Evolutionary conservation across 208 protist species (phyloP).

Genomic region (Kentomonas sorsogonicus): DNA sequence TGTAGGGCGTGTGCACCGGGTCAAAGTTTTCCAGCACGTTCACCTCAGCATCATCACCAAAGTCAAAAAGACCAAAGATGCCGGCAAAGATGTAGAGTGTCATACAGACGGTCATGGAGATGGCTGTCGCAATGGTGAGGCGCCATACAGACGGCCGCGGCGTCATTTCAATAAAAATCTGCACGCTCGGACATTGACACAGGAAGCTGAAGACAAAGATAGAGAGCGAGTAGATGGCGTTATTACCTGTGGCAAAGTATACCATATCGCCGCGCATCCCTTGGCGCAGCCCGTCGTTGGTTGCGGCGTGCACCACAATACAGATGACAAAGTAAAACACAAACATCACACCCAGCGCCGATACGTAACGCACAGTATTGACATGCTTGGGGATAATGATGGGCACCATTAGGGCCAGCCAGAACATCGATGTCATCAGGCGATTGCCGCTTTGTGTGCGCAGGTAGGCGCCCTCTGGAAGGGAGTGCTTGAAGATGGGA

Average conservation of each 20-base stretch:
- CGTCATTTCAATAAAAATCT: constrained; percentile 36
- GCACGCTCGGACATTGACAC: constrained; percentile 59
- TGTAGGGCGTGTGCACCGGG: constrained; percentile 39
- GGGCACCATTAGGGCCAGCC: constrained; percentile 68
- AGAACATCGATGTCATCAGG: constrained; percentile 27
- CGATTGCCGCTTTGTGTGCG: constrained; percentile 10
- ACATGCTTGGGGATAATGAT: constrained; percentile 60
- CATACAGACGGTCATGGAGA: constrained; percentile 48
- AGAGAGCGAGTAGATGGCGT: constrained; percentile 43
- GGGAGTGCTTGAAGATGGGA: constrained; percentile 20
- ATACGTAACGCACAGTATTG: constrained; percentile 71
- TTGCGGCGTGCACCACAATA: constrained; percentile 43
- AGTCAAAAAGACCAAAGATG: constrained; percentile 73
- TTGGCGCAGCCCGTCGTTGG: constrained; percentile 27
- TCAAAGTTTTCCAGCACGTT: constrained; percentile 47
- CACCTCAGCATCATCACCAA: constrained; percentile 29
- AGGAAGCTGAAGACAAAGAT: constrained; percentile 75
- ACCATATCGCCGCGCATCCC: constrained; percentile 22
- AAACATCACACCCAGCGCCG: constrained; percentile 44
- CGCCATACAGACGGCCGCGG: constrained; percentile 19
- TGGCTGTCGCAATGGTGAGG: constrained; percentile 33
- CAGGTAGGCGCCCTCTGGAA: background rate
- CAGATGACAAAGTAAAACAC: constrained; percentile 60
- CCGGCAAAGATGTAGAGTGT: constrained; percentile 55
- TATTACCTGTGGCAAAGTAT: constrained; percentile 34